Percentiles rank a stretch among this genome's conserved stretches.
phyloP scores from a whole-genome alignment of 192 early-diverging fungal species.

The Umbelopsis ramanniana region DNA sequence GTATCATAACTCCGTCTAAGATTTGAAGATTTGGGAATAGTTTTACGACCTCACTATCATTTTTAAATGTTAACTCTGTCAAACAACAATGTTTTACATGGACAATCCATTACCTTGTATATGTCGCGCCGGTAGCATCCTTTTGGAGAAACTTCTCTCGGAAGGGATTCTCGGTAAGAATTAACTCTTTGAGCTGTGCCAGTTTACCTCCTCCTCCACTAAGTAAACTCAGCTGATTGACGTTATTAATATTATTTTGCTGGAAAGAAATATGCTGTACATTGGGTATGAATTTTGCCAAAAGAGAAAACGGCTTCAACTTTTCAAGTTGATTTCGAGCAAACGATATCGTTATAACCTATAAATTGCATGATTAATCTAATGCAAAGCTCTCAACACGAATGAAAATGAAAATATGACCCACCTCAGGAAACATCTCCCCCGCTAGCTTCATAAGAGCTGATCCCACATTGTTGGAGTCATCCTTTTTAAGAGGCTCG shows the following conservation, averaged over 20 bases:
- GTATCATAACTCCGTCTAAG: neutral
- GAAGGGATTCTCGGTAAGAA: constrained; percentile 6
- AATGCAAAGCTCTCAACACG: neutral
- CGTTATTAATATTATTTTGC: constrained; percentile 13
- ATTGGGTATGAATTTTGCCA: constrained; percentile 21
- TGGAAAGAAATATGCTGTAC: constrained; percentile 16
- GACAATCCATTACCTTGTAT: neutral
- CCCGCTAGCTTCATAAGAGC: constrained; percentile 16
- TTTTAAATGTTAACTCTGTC: neutral
- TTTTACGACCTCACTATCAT: neutral
- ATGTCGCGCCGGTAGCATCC: neutral
- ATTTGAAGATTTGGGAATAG: constrained; percentile 10
- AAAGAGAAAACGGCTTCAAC: constrained; percentile 7
- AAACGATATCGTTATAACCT: constrained; percentile 2
- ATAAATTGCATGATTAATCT: neutral
- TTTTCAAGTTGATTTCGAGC: constrained; percentile 10
- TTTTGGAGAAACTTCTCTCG: neutral
- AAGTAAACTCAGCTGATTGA: neutral
- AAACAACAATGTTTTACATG: neutral
- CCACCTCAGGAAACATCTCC: constrained; percentile 8
- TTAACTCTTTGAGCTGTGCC: constrained; percentile 1
- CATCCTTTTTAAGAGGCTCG: constrained; percentile 16
- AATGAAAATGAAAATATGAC: neutral
- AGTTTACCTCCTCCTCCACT: neutral
- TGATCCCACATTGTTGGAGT: neutral